These are phyloP conservation scores for Paspalum vaginatum DNA, from an alignment of 176 grass and related monocot genomes.

Conservation along the genomic window DNA sequence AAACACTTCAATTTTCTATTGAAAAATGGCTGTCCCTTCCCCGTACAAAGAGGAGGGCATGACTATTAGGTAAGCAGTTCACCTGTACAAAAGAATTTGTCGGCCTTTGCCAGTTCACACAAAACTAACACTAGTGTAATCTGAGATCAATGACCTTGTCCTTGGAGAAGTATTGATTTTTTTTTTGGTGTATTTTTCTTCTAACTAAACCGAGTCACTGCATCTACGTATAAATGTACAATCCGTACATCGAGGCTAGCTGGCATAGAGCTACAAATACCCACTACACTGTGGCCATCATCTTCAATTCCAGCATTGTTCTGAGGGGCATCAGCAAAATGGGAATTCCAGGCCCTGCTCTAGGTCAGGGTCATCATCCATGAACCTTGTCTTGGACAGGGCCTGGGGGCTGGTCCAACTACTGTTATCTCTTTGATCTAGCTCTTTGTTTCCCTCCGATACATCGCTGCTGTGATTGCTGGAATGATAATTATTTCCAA, in stretches of 20 bases:
- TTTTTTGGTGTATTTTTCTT: conserved; percentile 1
- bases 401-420: conserved; percentile 15
- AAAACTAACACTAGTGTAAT: conserved; percentile 10
- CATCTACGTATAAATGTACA: conserved; percentile 84
- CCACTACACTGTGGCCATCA: neutral
- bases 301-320: conserved; percentile 34
- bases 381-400: conserved; percentile 61
- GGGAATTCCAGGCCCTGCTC: conserved; percentile 54
- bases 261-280: conserved; percentile 30
- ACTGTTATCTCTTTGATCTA: conserved; percentile 21
- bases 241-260: conserved; percentile 72
- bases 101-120: conserved; percentile 34
- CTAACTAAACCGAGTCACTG: conserved; percentile 71
- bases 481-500: conserved; percentile 21
- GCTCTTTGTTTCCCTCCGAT: conserved; percentile 42
- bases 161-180: neutral
- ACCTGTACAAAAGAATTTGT: conserved; percentile 50
- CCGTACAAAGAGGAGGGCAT: neutral
- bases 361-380: conserved; percentile 56
- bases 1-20: neutral
- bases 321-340: conserved; percentile 51
- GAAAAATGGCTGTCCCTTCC: conserved; percentile 30
- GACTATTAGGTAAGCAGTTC: conserved; percentile 20
- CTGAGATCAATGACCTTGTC: neutral
- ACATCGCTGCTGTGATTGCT: conserved; percentile 45